Evolutionary conservation across 306 rosid species (phyloP).

Genomic region (Ceratonia siliqua): DNA sequence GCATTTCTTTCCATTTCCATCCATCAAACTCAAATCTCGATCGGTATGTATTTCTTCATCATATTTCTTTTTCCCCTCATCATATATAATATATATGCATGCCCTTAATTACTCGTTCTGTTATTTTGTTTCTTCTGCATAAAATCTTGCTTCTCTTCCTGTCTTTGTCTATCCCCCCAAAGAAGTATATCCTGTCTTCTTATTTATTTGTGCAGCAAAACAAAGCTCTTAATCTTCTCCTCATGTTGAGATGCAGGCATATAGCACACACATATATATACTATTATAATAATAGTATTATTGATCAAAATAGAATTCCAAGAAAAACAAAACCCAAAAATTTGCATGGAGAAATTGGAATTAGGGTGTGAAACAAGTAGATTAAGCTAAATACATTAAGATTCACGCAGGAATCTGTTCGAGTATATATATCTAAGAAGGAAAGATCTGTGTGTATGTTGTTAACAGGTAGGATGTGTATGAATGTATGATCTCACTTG

Average conservation of each 20-base stretch:
- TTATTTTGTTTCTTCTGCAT: background rate
- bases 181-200: no score
- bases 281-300: no score
- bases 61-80: background rate
- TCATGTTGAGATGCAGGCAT: background rate
- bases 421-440: background rate
- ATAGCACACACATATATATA: no score
- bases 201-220: conserved; percentile 5
- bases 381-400: background rate
- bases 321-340: background rate
- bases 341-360: conserved; percentile 13
- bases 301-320: background rate
- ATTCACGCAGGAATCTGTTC: background rate
- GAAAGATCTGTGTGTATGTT: background rate
- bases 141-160: background rate
- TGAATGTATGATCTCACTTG: background rate
- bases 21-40: background rate
- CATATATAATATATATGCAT: no score
- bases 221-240: background rate
- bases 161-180: no score
- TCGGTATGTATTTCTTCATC: conserved; percentile 29
- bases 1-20: conserved; percentile 36
- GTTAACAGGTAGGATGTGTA: conserved; percentile 33
- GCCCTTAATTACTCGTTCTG: no score
- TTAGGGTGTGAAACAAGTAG: conserved; percentile 13